phyloP scores from a whole-genome alignment of 2,329 filamentous ascomycete species.

The Achaetomium macrosporum region DNA sequence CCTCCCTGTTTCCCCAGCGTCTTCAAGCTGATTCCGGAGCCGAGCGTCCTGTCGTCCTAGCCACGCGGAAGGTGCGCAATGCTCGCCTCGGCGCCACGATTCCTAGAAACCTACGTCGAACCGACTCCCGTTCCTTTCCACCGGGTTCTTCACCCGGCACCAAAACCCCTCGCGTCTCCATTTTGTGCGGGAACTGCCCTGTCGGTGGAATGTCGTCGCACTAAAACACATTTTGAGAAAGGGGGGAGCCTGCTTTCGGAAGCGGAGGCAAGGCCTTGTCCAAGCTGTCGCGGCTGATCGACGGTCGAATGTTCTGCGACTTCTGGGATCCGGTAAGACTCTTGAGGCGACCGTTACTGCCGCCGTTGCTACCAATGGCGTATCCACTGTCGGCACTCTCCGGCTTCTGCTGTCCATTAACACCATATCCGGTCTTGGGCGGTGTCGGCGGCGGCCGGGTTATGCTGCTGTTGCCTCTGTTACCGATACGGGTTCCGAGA shows the following conservation, averaged over 20 bases:
- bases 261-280: slow-evolving; percentile 57
- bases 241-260: slow-evolving; percentile 30
- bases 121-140: slow-evolving; percentile 23
- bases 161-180: background rate
- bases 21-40: background rate
- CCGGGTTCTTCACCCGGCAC: background rate
- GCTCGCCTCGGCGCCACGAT: slow-evolving; percentile 2
- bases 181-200: background rate
- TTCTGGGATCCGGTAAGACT: slow-evolving; percentile 28
- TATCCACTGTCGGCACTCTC: slow-evolving; percentile 46
- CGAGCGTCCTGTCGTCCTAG: background rate
- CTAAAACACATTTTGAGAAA: slow-evolving; percentile 20
- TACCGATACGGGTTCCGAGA: slow-evolving; percentile 22
- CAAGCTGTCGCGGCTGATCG: slow-evolving; percentile 50
- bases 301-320: slow-evolving; percentile 31
- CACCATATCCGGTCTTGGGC: slow-evolving; percentile 37
- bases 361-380: slow-evolving; percentile 29
- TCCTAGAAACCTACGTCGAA: slow-evolving; percentile 12
- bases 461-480: slow-evolving; percentile 8
- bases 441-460: slow-evolving; percentile 39
- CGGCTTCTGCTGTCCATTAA: slow-evolving; percentile 32
- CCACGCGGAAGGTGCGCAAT: background rate
- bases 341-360: slow-evolving; percentile 27
- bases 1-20: background rate
- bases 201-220: background rate